Conservation (phyloP, 2,329 filamentous ascomycete genomes). For the Podosphaera leucotricha region DNA sequence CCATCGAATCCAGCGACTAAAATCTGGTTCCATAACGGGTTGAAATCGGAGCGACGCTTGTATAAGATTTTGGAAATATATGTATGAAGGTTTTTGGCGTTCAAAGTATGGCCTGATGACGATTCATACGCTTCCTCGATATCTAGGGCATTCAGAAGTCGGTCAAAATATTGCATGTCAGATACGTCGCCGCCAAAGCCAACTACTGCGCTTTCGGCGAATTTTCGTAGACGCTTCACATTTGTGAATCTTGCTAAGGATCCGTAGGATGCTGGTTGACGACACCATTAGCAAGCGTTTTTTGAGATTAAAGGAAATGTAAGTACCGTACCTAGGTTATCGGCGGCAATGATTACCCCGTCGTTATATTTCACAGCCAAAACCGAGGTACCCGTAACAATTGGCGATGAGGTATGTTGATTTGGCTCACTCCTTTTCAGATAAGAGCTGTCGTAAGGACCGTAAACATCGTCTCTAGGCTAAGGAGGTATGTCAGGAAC, state of each 20-base stretch:
- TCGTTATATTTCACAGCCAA: constrained; percentile 88
- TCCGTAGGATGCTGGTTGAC: constrained; percentile 63
- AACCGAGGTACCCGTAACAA: constrained; percentile 92
- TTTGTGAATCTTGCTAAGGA: constrained; percentile 91
- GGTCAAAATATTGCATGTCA: constrained; percentile 97
- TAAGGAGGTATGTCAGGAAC: constrained; percentile 23
- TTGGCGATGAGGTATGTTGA: constrained; percentile 73
- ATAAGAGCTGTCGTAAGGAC: constrained; percentile 72
- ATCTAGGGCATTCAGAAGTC: constrained; percentile 65
- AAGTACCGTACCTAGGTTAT: constrained; percentile 88
- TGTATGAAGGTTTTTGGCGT: constrained; percentile 84
- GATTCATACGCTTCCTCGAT: constrained; percentile 66
- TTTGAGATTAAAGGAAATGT: too few species aligned
- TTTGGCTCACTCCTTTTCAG: constrained; percentile 50
- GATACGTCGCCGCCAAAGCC: constrained; percentile 94
- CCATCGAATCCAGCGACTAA: constrained; percentile 76
- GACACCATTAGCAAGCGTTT: too few species aligned
- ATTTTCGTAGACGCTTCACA: constrained; percentile 80
- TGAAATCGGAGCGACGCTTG: constrained; percentile 80
- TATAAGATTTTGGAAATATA: constrained; percentile 95
- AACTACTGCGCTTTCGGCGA: constrained; percentile 62
- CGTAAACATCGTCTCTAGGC: constrained; percentile 96
- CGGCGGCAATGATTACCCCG: constrained; percentile 86
- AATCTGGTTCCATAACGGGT: constrained; percentile 92
- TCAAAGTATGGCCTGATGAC: constrained; percentile 34